Conservation (phyloP, 371 early-diverging fungal species). For the Syncephalis plumigaleata region DNA sequence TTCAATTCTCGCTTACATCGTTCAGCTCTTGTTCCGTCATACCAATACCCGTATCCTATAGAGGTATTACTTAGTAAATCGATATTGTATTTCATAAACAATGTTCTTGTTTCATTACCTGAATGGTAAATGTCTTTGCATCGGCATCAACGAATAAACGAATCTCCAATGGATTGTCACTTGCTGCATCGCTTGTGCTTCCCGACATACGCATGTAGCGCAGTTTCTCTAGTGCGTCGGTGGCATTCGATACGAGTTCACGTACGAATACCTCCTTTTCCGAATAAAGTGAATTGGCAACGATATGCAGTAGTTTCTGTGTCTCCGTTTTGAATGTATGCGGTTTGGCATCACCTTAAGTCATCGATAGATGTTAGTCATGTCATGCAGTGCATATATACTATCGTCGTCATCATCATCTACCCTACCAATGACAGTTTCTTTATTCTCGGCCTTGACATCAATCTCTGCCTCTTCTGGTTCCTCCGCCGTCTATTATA, state of each 20-base stretch:
- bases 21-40: slow-evolving; percentile 90
- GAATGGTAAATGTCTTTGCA: slow-evolving; percentile 63
- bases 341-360: slow-evolving; percentile 10
- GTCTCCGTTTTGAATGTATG: slow-evolving; percentile 65
- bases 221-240: slow-evolving; percentile 97
- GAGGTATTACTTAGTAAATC: no score
- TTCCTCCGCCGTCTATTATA: no score
- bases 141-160: slow-evolving; percentile 54
- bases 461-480: no score
- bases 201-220: slow-evolving; percentile 55
- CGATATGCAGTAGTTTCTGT: slow-evolving; percentile 63
- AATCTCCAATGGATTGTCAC: slow-evolving; percentile 59
- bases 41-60: slow-evolving; percentile 89
- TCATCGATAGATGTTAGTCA: no score
- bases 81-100: neutral
- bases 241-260: slow-evolving; percentile 94
- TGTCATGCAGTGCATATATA: no score
- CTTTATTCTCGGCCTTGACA: no score
- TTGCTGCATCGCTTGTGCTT: slow-evolving; percentile 12
- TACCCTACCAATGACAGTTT: no score
- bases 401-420: no score
- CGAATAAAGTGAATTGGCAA: slow-evolving; percentile 75
- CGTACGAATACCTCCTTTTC: slow-evolving; percentile 67
- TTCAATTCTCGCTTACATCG: neutral
- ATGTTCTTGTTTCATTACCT: slow-evolving; percentile 8